Conservation (phyloP, 805 yeast genomes). For the Ogataea thermomethanolica region DNA sequence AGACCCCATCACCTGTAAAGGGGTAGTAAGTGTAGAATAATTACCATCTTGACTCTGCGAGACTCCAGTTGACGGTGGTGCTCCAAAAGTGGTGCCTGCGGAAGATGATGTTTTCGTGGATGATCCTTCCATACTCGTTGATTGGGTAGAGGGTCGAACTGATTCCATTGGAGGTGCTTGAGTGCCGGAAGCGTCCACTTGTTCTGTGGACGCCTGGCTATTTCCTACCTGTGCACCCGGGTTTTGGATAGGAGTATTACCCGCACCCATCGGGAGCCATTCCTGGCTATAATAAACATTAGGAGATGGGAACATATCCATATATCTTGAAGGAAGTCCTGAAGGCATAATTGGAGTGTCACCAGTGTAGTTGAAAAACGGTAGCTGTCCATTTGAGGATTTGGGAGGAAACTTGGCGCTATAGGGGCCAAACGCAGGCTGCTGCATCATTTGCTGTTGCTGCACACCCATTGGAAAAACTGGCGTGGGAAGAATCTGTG, state of each 20-base stretch:
- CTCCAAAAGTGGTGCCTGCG: conserved; percentile 1
- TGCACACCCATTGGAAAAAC: conserved; percentile 26
- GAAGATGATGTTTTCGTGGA: conserved; percentile 6
- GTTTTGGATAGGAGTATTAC: conserved; percentile 35
- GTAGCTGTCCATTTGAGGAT: conserved; percentile 12
- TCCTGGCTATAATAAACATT: conserved; percentile 66
- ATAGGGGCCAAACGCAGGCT: conserved; percentile 13
- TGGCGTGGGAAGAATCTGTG: conserved; percentile 29
- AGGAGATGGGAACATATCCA: conserved; percentile 80
- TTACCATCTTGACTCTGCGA: conserved; percentile 5
- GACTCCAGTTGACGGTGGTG: conserved; percentile 6
- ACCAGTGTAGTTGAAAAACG: conserved; percentile 17
- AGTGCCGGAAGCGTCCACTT: conserved; percentile 20
- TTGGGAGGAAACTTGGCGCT: conserved; percentile 14
- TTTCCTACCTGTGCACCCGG: conserved; percentile 19
- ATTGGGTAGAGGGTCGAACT: no score
- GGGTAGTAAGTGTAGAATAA: conserved; percentile 19
- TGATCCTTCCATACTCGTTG: background rate
- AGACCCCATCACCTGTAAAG: conserved; percentile 27
- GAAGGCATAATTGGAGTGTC: conserved; percentile 70
- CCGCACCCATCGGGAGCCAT: conserved; percentile 48
- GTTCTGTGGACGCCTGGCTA: conserved; percentile 13
- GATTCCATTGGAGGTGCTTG: background rate
- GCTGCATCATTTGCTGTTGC: conserved; percentile 25
- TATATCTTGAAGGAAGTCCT: conserved; percentile 67